Conservation (phyloP, 441 rosid species). For the Aleurites moluccanus region DNA sequence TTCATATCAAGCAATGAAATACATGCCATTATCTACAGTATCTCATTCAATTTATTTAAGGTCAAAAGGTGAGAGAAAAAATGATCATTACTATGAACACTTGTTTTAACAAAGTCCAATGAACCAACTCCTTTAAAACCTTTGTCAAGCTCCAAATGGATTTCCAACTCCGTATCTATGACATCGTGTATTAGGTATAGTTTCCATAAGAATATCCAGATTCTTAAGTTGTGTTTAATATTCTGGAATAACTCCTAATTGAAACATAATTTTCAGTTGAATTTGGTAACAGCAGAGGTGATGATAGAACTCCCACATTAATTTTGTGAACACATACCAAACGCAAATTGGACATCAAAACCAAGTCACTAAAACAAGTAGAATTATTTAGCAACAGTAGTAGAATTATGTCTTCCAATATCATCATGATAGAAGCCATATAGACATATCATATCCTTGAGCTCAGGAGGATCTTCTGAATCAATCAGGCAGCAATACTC, state of each 20-base stretch:
- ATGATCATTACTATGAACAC: neutral
- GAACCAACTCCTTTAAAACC: neutral
- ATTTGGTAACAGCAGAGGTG: neutral
- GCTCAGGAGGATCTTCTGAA: conserved; percentile 6
- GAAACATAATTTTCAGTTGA: neutral
- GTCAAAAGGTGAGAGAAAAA: neutral
- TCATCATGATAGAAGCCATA: neutral
- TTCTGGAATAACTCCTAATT: neutral
- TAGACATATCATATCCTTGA: neutral
- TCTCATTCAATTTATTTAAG: neutral
- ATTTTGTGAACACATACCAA: neutral
- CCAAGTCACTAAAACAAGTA: neutral
- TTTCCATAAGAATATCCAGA: neutral
- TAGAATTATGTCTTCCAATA: neutral
- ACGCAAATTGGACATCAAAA: neutral
- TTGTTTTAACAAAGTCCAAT: conserved; percentile 1
- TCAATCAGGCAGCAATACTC: conserved; percentile 7
- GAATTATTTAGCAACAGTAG: neutral
- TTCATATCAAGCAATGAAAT: conserved; percentile 11
- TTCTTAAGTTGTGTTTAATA: neutral
- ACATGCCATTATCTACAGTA: neutral
- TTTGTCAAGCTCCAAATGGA: neutral
- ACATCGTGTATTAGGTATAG: neutral
- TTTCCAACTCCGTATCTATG: neutral
- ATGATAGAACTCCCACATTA: neutral